Evolutionary conservation across 2,329 filamentous ascomycete species (phyloP).

Genomic region (Reticulascus tulasneorum): DNA sequence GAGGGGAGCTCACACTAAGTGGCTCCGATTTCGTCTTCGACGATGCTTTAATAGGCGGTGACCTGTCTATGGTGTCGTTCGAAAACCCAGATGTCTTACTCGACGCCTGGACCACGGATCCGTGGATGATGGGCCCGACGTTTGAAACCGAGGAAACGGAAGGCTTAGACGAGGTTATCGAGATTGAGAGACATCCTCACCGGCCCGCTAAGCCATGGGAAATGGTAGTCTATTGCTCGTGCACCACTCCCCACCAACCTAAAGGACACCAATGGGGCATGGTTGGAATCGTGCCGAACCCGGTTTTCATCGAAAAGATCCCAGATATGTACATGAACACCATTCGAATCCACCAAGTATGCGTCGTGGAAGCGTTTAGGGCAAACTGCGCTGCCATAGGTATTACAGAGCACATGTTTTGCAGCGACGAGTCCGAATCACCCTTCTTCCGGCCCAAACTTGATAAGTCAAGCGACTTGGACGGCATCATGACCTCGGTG

Average conservation of each 20-base stretch:
- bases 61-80: no score
- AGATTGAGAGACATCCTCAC: no score
- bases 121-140: no score
- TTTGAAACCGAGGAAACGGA: no score
- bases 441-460: slow-evolving; percentile 19
- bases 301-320: neutral
- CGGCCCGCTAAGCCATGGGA: no score
- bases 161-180: no score
- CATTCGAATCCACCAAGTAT: neutral
- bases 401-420: slow-evolving; percentile 19
- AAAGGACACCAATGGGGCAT: neutral
- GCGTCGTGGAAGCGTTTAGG: neutral
- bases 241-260: neutral
- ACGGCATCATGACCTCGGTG: slow-evolving; percentile 11
- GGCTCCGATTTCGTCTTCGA: no score
- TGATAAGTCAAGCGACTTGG: neutral
- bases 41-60: no score
- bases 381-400: slow-evolving; percentile 12
- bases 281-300: neutral
- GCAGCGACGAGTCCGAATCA: slow-evolving; percentile 19
- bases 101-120: no score
- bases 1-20: no score
- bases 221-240: no score
- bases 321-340: neutral
- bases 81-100: no score